A percentile compares a stretch with the other conserved stretches of the same genome.
These are phyloP conservation scores for Colletotrichum agaves DNA, from an alignment of 2,329 filamentous ascomycete species.

Conservation along the genomic window DNA sequence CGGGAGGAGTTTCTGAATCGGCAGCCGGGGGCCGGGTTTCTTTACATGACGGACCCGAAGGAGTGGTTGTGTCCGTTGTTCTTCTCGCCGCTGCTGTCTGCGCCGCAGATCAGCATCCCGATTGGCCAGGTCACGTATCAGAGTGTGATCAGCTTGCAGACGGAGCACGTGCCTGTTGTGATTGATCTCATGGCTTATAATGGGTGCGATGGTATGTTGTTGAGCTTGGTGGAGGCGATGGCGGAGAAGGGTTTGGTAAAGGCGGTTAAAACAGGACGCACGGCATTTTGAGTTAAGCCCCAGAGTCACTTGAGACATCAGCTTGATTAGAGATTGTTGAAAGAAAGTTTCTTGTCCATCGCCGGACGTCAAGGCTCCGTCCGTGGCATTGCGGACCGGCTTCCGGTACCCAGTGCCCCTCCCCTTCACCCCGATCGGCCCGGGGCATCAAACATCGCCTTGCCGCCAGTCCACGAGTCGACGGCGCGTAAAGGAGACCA, in stretches of 20 bases:
- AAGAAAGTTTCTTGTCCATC: too few species aligned
- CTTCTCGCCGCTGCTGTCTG: conserved; percentile 1
- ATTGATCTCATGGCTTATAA: conserved; percentile 14
- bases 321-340: too few species aligned
- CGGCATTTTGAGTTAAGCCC: background rate
- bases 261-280: conserved; percentile 6
- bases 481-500: too few species aligned
- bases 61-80: conserved; percentile 7
- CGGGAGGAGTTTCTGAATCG: conserved; percentile 21
- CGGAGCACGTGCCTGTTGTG: conserved; percentile 11
- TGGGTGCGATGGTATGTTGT: conserved; percentile 23
- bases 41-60: conserved; percentile 17
- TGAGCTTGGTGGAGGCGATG: conserved; percentile 9
- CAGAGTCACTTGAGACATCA: too few species aligned
- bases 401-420: too few species aligned
- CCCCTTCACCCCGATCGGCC: too few species aligned
- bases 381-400: too few species aligned
- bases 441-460: too few species aligned
- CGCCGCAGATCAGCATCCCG: conserved; percentile 7
- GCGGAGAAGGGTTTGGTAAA: background rate
- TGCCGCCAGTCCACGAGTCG: too few species aligned
- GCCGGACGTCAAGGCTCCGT: too few species aligned
- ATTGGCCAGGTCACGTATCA: conserved; percentile 16
- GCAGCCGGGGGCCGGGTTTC: conserved; percentile 5
- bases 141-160: conserved; percentile 11